phyloP scores from a whole-genome alignment of 75 land plant species.

The Cryptomeria japonica region DNA sequence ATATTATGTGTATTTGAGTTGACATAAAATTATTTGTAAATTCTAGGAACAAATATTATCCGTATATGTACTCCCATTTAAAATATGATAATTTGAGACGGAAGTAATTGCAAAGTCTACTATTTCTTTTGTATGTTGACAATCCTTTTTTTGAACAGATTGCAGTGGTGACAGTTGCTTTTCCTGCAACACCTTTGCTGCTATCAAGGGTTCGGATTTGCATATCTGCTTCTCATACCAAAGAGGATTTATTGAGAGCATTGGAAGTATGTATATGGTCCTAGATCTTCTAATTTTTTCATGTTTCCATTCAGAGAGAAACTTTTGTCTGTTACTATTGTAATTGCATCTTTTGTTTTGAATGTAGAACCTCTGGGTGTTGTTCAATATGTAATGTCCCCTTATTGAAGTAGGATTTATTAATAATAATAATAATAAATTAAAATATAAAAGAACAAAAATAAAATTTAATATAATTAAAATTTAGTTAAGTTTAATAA shows the following conservation, averaged over 20 bases:
- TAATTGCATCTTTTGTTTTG: not conserved
- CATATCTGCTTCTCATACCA: slow-evolving; percentile 89
- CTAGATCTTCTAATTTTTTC: not conserved
- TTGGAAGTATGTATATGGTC: slow-evolving; percentile 48
- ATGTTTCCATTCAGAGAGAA: not conserved
- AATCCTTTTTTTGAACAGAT: slow-evolving; percentile 41
- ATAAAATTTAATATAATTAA: too few species aligned
- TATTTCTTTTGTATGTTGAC: not conserved
- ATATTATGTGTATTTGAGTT: not conserved
- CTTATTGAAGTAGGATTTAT: too few species aligned
- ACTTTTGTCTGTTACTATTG: not conserved
- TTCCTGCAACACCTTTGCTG: slow-evolving; percentile 89
- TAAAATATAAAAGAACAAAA: too few species aligned
- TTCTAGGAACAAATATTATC: not conserved
- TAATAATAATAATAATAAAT: too few species aligned
- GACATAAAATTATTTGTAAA: not conserved
- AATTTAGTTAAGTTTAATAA: too few species aligned
- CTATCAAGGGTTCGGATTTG: slow-evolving; percentile 84
- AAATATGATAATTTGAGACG: not conserved
- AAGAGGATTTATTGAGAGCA: slow-evolving; percentile 73
- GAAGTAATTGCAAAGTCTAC: not conserved
- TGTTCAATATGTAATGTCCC: too few species aligned
- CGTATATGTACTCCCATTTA: not conserved
- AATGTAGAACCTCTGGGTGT: not conserved
- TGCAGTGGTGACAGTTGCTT: slow-evolving; percentile 87